Base-by-base conservation (phyloP, 257 asterid species). In the Salvia hispanica region DNA sequence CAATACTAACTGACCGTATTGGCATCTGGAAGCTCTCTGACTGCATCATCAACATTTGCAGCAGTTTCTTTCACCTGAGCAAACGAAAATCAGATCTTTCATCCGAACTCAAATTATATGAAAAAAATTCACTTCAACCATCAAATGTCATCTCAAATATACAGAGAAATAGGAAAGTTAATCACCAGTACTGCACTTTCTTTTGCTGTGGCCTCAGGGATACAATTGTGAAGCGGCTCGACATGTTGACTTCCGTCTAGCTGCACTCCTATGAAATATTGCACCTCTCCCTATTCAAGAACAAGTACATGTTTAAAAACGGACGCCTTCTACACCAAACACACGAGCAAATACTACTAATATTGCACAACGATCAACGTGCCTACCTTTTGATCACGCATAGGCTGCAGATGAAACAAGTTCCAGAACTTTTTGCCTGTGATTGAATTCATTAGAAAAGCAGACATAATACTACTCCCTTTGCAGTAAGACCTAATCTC, bases 391-490 rank as follows among this genome's bases (percentile, higher is more conserved):
- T 94, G 99, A 73, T 94, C 99, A 81, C 99, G 97, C 99, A 94
- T 94, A 74, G 99, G 99, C 83, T 94, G 99, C 64, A 94, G 84
- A 83, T 94, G 99, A 77, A 94, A 94, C 82, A 94, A 82, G 66
- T 94, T 94, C 99, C 99, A 94, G 80, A 94, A 94, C 79, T 94
- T 94, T 56, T 94, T 94, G 73, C 99, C 99, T 93, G 64, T 46
- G 59, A 44, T 62, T 5, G 5, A 64, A 43, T 56, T 36, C 72
- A 75, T 62, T 61, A 48, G 46, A 50, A 42, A 59, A 44, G 43
- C 25, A 39, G 43, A 5, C 43, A 39, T 0, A 39, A 39, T 6
- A 39, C 8, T 57, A 28, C 44, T 31, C 25, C 51, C 18, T 55
- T 56, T 36, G 15, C 9, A 6, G 5, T 6, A 66, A 64, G 37